Conservation (phyloP, 768 basidiomycete species). For the Russula olivacea region DNA sequence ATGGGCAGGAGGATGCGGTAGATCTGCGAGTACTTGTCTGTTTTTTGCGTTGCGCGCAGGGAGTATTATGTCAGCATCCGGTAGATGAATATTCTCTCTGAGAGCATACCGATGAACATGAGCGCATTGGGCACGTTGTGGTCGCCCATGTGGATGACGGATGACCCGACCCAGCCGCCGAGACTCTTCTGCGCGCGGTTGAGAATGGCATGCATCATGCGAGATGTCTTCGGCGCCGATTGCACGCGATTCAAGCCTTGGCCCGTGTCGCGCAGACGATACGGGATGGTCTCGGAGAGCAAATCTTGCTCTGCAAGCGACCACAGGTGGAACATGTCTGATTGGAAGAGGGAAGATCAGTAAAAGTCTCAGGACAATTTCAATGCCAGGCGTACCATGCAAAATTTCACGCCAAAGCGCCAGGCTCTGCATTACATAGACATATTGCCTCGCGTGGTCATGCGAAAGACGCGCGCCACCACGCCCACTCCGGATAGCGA, state of each 20-base stretch:
- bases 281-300: slow-evolving; percentile 65
- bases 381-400: slow-evolving; percentile 47
- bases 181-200: slow-evolving; percentile 78
- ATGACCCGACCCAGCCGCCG: slow-evolving; percentile 80
- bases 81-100: background rate
- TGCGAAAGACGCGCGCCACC: slow-evolving; percentile 77
- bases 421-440: slow-evolving; percentile 80
- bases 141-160: slow-evolving; percentile 87
- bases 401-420: slow-evolving; percentile 84
- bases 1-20: slow-evolving; percentile 86
- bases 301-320: slow-evolving; percentile 75
- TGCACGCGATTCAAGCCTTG: slow-evolving; percentile 90
- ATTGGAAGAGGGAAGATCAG: background rate
- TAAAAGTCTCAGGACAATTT: too few species aligned
- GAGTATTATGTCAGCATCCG: background rate
- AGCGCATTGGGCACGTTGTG: slow-evolving; percentile 79
- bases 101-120: slow-evolving; percentile 63
- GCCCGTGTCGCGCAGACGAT: slow-evolving; percentile 82
- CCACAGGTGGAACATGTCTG: slow-evolving; percentile 89
- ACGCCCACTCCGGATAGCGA: slow-evolving; percentile 77
- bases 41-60: background rate
- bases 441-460: slow-evolving; percentile 79
- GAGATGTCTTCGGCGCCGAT: slow-evolving; percentile 80
- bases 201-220: slow-evolving; percentile 84
- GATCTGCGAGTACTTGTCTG: slow-evolving; percentile 86